phyloP scores from a whole-genome alignment of 148 eudicot species.

The Silene conica region DNA sequence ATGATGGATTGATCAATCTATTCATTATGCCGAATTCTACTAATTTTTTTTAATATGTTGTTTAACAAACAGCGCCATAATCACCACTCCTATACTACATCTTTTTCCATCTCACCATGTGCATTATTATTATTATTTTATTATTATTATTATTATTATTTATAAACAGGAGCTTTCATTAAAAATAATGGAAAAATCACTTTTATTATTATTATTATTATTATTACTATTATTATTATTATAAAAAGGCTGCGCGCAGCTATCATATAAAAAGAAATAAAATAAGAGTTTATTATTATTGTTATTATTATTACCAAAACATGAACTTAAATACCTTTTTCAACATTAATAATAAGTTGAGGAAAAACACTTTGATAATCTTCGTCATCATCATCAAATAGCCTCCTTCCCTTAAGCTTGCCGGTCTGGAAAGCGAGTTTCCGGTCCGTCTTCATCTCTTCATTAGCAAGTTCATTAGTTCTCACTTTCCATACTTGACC shows the following conservation, averaged over 20 bases:
- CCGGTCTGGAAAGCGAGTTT: slow-evolving; percentile 18
- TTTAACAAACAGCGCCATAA: too few relatives aligned
- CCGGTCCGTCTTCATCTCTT: slow-evolving; percentile 12
- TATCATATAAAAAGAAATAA: too few relatives aligned
- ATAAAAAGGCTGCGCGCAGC: too few relatives aligned
- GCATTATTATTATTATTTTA: not conserved
- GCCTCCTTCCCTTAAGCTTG: slow-evolving; percentile 28
- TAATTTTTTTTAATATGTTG: too few relatives aligned
- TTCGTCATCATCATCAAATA: slow-evolving; percentile 22
- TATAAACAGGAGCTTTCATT: too few relatives aligned
- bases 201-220: too few relatives aligned
- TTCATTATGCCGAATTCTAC: too few relatives aligned
- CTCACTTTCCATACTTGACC: slow-evolving; percentile 30
- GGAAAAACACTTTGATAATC: slow-evolving; percentile 2
- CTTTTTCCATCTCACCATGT: not conserved
- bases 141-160: not conserved
- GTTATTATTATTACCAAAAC: not conserved
- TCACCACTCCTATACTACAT: not conserved
- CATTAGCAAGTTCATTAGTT: slow-evolving; percentile 28
- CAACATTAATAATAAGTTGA: slow-evolving; percentile 11
- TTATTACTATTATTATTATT: too few relatives aligned
- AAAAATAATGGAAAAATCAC: too few relatives aligned
- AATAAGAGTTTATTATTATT: not conserved
- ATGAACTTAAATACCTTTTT: slow-evolving; percentile 15
- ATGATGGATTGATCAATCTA: too few relatives aligned